Percentiles rank a stretch among this genome's conserved stretches.
Conservation (phyloP, 768 basidiomycete species). For the Auricularia sp. region DNA sequence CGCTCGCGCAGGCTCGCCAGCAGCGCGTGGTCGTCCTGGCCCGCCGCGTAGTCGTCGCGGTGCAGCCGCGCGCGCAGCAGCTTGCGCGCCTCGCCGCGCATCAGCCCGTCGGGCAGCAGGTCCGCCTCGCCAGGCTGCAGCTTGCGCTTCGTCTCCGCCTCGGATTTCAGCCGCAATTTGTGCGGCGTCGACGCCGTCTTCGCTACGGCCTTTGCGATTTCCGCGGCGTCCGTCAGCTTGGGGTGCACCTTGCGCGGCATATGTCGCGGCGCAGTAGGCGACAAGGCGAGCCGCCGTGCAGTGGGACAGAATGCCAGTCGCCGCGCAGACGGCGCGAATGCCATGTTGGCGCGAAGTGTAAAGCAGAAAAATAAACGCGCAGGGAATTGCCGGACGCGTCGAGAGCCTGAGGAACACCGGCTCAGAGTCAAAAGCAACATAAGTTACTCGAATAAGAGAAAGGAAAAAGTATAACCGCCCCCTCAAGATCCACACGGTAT, state of each 20-base stretch:
- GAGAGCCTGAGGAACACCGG: no score
- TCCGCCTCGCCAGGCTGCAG: constrained; percentile 1
- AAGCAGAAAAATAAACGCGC: not conserved
- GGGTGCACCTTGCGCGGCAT: not conserved
- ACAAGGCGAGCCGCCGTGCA: not conserved
- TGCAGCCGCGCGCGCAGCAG: not conserved
- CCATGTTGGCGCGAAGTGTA: not conserved
- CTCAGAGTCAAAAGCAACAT: not conserved
- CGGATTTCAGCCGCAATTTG: not conserved
- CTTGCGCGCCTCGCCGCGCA: not conserved
- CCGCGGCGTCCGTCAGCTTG: not conserved
- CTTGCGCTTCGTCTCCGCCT: not conserved
- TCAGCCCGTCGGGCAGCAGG: not conserved
- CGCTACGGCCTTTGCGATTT: not conserved
- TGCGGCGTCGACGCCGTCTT: constrained; percentile 1
- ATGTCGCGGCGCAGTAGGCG: not conserved
- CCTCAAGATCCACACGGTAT: not conserved
- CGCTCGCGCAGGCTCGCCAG: not conserved
- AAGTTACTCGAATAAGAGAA: not conserved
- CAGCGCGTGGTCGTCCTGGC: not conserved
- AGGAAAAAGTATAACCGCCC: not conserved
- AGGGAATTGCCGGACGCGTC: not conserved
- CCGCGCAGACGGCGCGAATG: not conserved
- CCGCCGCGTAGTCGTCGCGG: not conserved
- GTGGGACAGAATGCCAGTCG: not conserved